Percentiles rank a stretch among this genome's conserved stretches.
phyloP scores from a whole-genome alignment of 106 monocot species.

The Alisma plantagoaquatica region DNA sequence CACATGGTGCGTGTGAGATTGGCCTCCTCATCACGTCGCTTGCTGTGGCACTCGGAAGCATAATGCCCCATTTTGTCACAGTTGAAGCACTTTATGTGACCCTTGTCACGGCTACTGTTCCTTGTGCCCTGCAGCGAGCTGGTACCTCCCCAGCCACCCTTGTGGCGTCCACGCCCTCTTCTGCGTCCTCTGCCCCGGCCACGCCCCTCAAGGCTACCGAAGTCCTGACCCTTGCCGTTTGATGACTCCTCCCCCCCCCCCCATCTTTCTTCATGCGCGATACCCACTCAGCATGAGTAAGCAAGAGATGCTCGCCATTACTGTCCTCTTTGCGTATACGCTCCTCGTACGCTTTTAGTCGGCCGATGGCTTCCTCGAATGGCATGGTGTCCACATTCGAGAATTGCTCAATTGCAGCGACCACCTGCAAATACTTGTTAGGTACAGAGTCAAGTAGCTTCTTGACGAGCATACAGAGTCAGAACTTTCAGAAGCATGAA shows the following conservation, averaged over 20 bases:
- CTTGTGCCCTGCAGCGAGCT: too few species aligned
- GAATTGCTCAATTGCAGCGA: background rate
- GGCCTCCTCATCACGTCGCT: too few species aligned
- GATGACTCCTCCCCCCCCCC: background rate
- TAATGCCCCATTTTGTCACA: too few species aligned
- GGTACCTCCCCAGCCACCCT: too few species aligned
- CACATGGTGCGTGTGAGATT: too few species aligned
- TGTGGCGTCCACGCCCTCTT: background rate
- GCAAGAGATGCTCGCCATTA: background rate
- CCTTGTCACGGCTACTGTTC: too few species aligned
- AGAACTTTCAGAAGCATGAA: too few species aligned
- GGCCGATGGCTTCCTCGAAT: background rate
- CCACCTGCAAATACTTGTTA: background rate
- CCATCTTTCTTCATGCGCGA: background rate
- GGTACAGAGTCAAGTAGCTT: background rate
- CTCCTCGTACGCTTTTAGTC: background rate
- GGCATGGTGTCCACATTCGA: background rate
- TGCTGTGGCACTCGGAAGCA: too few species aligned
- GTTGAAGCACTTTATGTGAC: too few species aligned
- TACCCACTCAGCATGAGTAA: too few species aligned
- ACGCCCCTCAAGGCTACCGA: background rate
- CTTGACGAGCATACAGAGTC: too few species aligned
- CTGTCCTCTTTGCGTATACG: background rate
- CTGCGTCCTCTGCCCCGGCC: background rate
- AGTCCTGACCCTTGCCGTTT: background rate